A percentile compares a stretch with the other conserved stretches of the same genome.
Conservation (phyloP, 805 yeast species). For the Pichia insulana region DNA sequence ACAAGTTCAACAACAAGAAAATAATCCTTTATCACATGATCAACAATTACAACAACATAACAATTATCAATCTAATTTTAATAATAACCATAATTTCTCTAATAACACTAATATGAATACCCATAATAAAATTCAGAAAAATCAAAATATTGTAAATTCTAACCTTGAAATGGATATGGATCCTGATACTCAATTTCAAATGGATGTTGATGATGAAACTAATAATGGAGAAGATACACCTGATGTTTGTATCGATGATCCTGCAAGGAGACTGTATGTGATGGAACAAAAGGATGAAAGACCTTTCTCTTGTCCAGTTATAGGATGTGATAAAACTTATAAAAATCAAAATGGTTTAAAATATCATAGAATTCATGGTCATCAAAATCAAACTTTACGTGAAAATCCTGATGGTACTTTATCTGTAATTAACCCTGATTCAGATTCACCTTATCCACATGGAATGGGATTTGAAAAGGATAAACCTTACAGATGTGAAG, state of each 20-base stretch:
- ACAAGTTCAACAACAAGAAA: slow-evolving; percentile 10
- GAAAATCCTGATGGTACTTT: slow-evolving; percentile 90
- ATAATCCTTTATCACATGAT: slow-evolving; percentile 1
- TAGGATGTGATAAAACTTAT: slow-evolving; percentile 95
- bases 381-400: slow-evolving; percentile 86
- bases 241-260: slow-evolving; percentile 86
- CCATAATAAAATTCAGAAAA: not conserved
- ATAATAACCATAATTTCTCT: slow-evolving; percentile 6
- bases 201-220: slow-evolving; percentile 27
- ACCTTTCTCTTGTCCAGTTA: slow-evolving; percentile 96
- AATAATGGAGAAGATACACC: slow-evolving; percentile 19
- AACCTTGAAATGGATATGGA: slow-evolving; percentile 9
- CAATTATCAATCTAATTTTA: not conserved
- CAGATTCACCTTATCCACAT: slow-evolving; percentile 83
- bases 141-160: not conserved
- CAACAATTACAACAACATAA: slow-evolving; percentile 11
- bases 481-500: slow-evolving; percentile 97
- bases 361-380: slow-evolving; percentile 93
- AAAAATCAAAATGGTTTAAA: slow-evolving; percentile 96
- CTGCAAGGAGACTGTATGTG: slow-evolving; percentile 88
- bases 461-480: slow-evolving; percentile 95
- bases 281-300: slow-evolving; percentile 87
- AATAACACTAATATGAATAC: slow-evolving; percentile 11
- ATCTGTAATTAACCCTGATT: slow-evolving; percentile 85
- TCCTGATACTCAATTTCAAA: slow-evolving; percentile 23